Evolutionary conservation across 2,329 filamentous ascomycete genomes (phyloP), one percentile per base, ranked within the genome.

Genomic region (Monosporascus sp.): DNA sequence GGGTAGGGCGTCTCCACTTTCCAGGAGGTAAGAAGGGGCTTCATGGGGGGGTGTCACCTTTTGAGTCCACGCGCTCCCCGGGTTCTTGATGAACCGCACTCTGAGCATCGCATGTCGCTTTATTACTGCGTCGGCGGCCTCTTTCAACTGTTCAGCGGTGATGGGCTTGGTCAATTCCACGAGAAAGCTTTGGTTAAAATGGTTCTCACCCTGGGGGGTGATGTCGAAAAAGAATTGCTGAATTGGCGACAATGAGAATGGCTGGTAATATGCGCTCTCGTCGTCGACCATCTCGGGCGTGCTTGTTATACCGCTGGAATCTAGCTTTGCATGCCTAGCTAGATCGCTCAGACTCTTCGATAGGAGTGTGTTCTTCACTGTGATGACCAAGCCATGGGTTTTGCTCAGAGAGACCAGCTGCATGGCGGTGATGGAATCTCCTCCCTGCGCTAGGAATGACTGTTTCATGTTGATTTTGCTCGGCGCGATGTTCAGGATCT

Each of bases 371-470:
- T 71, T 64, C 3, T 60, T 59, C 20, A 73, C 68, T 0, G 65
- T 65, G 5, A 71, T 50, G n/a, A 52, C 48, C 1, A 72, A 51
- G 0, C 61, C 62, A 4, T 62, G 61, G 8, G 65, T 60, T 8
- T 67, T 65, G 36, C 68, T 68, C 5, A 63, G 62, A n/a, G 78
- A 73, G 5, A 70, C 66, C 15, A 75, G 62, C 7, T 69, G 65
- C 63, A 77, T 77, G 2, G 74, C 73, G 2, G 62, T 61, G 31
- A 76, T 74, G 8, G 74, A 76, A 46, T 77, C 74, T 2, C 74
- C 74, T 3, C 74, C 74, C 0, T 74, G 60, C 4, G 59, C 57
- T 15, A 74, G 64, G 49, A 77, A 75, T 45, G 67, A 66, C 37
- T 66, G 61, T 15, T 68, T 63, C 0, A 63, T 48, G 1, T 65